Evolutionary conservation across 495 filamentous ascomycete genomes (phyloP), one percentile per base, ranked within the genome.

Genomic region (Rhypophila decipiens): DNA sequence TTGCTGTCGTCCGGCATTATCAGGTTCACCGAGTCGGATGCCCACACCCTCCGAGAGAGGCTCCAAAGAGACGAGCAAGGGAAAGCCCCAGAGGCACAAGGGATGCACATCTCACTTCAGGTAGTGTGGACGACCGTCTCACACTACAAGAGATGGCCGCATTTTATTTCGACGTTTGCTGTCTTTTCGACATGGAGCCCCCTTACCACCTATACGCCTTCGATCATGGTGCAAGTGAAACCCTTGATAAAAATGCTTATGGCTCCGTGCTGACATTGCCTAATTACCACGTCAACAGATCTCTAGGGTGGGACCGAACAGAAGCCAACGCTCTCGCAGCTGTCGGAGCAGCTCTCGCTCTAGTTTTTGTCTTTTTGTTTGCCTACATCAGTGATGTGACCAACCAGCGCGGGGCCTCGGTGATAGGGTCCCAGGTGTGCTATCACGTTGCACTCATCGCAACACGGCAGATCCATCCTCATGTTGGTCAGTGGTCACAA

Each of bases 151-250:
- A 61, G 71, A 17, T 60, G 73, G 52, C 74, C 73, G 42, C 64
- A 61, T 50, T 60, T 59, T 20, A 39, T 66, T 5, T 61, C 63
- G 20, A 76, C 72, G 0, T 58, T 75, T 19, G 66, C 67, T 10
- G 60, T 71, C 17, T 75, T 75, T 62, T 70, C 71, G 3, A 71
- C 57, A 0, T 70, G 72, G 58, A 61, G 64, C 42, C 68, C 70
- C 1, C 36, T 77, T 35, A 63, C 60, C 12, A 63, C 60, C 0
- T 63, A 63, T 38, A 60, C 57, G 10, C 60, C 60, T 13, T 58
- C 57, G 7, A 60, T 63, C 37, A 56, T 63, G 29, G 38, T 60
- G 54, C 57, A 44, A 43, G 57, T n/a, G n/a, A n/a, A n/a, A n/a
- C n/a, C n/a, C n/a, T n/a, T n/a, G n/a, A n/a, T n/a, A n/a, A n/a